Percentiles rank a stretch among this genome's conserved stretches.
Evolutionary conservation across 163 green algal genomes (phyloP).

Genomic region (Prototheca wickerhamii): DNA sequence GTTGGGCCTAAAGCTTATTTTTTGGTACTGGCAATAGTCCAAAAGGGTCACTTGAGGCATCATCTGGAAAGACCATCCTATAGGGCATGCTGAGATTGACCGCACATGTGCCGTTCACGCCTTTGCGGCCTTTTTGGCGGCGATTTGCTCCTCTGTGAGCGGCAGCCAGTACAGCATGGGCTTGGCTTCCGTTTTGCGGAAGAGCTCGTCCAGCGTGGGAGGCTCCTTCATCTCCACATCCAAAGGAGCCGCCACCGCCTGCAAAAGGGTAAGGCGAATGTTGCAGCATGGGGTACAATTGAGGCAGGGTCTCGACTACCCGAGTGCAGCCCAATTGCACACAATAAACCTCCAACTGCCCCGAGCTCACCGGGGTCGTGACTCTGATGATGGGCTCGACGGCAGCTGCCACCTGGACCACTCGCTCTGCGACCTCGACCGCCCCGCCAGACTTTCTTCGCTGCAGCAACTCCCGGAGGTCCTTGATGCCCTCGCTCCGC

Average conservation of each 20-base stretch:
- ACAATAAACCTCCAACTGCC: no score
- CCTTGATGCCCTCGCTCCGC: slow-evolving; percentile 7
- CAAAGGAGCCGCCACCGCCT: not conserved
- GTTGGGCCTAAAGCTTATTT: no score
- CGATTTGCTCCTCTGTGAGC: slow-evolving; percentile 26
- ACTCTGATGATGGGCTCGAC: no score
- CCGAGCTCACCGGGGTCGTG: no score
- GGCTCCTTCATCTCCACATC: slow-evolving; percentile 6
- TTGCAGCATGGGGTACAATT: no score
- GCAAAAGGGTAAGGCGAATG: not conserved
- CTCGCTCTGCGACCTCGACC: not conserved
- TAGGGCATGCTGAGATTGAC: not conserved
- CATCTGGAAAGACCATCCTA: not conserved
- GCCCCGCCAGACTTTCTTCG: not conserved
- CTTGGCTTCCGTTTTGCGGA: slow-evolving; percentile 64
- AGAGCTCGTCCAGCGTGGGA: slow-evolving; percentile 46
- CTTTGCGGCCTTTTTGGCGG: not conserved
- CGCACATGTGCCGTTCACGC: not conserved
- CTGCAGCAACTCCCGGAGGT: slow-evolving; percentile 27
- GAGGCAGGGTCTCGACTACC: no score
- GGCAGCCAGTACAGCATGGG: slow-evolving; percentile 76
- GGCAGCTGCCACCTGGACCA: not conserved
- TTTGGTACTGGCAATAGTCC: not conserved
- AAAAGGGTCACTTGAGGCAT: not conserved
- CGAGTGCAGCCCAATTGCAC: no score